A percentile compares a stretch with the other conserved stretches of the same genome.
phyloP scores from a whole-genome alignment of 192 early-diverging fungal genomes.

The Coemansia aciculifera region DNA sequence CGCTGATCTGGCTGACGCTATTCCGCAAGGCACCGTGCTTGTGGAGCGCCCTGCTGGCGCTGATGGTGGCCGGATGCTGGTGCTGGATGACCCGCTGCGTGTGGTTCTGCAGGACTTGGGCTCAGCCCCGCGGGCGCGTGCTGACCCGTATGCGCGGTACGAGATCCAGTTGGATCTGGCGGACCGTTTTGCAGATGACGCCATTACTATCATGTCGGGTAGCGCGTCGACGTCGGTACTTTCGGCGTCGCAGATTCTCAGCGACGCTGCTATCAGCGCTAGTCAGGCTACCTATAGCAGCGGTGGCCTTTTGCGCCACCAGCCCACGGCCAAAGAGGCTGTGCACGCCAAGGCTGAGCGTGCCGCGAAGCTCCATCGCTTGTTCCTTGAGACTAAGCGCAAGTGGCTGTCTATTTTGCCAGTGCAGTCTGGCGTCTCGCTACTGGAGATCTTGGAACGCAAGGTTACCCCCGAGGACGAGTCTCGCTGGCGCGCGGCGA shows the following conservation, averaged over 20 bases:
- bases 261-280: conserved; percentile 53
- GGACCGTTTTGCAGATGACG: conserved; percentile 63
- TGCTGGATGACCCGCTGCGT: conserved; percentile 63
- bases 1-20: conserved; percentile 48
- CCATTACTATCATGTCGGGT: conserved; percentile 57
- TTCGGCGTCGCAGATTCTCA: conserved; percentile 55
- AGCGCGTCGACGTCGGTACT: conserved; percentile 52
- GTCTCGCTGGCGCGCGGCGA: conserved; percentile 56
- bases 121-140: conserved; percentile 53
- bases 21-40: conserved; percentile 54
- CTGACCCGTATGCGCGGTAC: conserved; percentile 51
- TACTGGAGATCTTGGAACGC: conserved; percentile 83
- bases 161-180: conserved; percentile 55
- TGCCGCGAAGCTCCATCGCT: conserved; percentile 60
- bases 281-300: conserved; percentile 52
- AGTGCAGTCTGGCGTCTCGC: conserved; percentile 78
- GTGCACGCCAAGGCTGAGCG: conserved; percentile 58
- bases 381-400: conserved; percentile 90
- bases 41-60: conserved; percentile 43
- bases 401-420: conserved; percentile 80
- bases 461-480: conserved; percentile 77
- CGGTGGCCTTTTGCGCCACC: conserved; percentile 47
- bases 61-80: conserved; percentile 41
- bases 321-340: conserved; percentile 55
- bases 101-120: conserved; percentile 72